Evolutionary conservation across 331 rosid species (phyloP).

Genomic region (Malus hybrid): DNA sequence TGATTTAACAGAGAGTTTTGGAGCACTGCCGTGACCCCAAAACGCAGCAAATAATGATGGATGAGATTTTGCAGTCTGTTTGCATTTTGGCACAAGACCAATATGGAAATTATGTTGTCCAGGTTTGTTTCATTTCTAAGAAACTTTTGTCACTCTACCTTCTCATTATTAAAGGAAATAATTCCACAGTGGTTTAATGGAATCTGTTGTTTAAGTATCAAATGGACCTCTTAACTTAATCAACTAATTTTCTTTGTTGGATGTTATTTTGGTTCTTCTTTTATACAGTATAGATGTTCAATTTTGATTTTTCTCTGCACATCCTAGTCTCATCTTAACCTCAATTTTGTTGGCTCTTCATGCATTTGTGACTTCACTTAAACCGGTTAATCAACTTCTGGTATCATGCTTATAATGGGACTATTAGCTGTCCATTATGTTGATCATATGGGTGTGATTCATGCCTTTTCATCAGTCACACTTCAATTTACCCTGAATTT

Average conservation of each 20-base stretch:
- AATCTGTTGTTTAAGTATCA: neutral
- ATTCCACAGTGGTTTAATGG: neutral
- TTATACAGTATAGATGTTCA: neutral
- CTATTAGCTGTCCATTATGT: neutral
- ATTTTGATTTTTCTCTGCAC: neutral
- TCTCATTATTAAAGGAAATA: neutral
- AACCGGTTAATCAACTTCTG: neutral
- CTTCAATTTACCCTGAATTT: neutral
- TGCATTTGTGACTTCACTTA: neutral
- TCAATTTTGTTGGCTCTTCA: neutral
- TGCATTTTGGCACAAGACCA: constrained; percentile 52
- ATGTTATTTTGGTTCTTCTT: neutral
- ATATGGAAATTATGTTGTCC: constrained; percentile 51
- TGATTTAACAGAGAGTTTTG: constrained; percentile 35
- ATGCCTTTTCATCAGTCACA: neutral
- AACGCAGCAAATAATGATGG: constrained; percentile 44
- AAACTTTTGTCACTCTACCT: neutral
- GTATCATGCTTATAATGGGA: neutral
- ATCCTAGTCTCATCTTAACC: neutral
- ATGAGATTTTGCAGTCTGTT: constrained; percentile 41
- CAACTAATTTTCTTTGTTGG: neutral
- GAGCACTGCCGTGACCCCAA: constrained; percentile 43
- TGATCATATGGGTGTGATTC: neutral
- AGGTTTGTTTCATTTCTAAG: constrained; percentile 25
- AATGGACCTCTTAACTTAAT: neutral